Conservation (phyloP, 371 early-diverging fungal genomes). For the Zychaea mexicana region DNA sequence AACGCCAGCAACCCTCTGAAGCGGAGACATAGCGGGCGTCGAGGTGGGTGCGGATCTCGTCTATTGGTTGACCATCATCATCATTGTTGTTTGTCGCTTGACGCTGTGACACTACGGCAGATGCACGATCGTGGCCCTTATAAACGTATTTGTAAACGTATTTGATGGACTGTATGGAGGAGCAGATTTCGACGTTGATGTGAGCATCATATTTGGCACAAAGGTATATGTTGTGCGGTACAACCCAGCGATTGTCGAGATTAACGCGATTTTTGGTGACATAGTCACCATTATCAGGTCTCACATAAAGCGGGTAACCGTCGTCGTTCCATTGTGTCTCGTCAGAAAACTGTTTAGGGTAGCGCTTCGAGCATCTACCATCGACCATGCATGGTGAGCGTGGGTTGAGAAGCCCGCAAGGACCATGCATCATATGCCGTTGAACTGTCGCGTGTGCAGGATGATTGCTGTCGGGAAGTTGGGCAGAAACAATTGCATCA, state of each 20-base stretch:
- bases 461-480: not conserved
- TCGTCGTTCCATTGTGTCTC: constrained; percentile 5
- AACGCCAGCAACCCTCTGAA: constrained; percentile 27
- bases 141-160: constrained; percentile 45
- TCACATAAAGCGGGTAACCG: constrained; percentile 2
- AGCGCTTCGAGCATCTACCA: constrained; percentile 23
- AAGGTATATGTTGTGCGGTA: constrained; percentile 37
- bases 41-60: constrained; percentile 20
- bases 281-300: not conserved
- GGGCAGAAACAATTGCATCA: not conserved
- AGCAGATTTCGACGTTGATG: constrained; percentile 42
- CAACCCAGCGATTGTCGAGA: constrained; percentile 29
- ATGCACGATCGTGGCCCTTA: constrained; percentile 31
- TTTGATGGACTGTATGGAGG: constrained; percentile 23
- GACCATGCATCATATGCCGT: constrained; percentile 35
- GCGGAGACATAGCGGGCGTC: constrained; percentile 36
- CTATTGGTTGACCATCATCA: not conserved
- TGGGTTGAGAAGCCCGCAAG: constrained; percentile 22
- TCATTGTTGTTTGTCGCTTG: not conserved
- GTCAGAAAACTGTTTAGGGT: constrained; percentile 18
- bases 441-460: constrained; percentile 4
- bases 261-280: not conserved
- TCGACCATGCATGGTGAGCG: constrained; percentile 33
- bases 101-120: not conserved
- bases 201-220: constrained; percentile 40